Evolutionary conservation across 257 asterid genomes (phyloP).

Genomic region (Mitragyna speciosa): DNA sequence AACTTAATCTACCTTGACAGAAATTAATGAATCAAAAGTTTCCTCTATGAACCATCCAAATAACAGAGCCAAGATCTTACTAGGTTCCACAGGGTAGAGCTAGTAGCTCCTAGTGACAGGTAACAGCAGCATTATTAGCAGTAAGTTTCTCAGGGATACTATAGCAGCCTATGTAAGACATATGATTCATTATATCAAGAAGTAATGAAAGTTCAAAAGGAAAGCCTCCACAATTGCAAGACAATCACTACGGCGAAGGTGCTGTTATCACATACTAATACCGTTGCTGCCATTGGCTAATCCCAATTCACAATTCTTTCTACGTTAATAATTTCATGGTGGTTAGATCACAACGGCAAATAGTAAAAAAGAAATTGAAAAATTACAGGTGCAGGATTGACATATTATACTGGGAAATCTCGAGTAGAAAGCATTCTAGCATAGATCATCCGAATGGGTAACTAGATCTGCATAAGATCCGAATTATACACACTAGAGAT

Average conservation of each 20-base stretch:
- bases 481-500: no score
- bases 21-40: neutral
- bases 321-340: neutral
- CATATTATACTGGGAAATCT: neutral
- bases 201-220: neutral
- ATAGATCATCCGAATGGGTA: neutral
- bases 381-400: neutral
- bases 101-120: neutral
- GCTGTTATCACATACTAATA: no score
- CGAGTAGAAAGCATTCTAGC: neutral
- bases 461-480: slow-evolving; percentile 2
- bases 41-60: neutral
- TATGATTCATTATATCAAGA: neutral
- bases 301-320: neutral
- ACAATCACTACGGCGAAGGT: neutral
- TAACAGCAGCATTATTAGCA: neutral
- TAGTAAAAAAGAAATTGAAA: neutral
- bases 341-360: neutral
- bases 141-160: neutral
- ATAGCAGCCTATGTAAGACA: no score
- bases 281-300: neutral
- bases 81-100: neutral
- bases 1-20: neutral
- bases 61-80: neutral
- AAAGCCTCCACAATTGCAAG: neutral